Base-by-base conservation (phyloP, 352 stramenopile species). In the Blastocystis sp. region DNA sequence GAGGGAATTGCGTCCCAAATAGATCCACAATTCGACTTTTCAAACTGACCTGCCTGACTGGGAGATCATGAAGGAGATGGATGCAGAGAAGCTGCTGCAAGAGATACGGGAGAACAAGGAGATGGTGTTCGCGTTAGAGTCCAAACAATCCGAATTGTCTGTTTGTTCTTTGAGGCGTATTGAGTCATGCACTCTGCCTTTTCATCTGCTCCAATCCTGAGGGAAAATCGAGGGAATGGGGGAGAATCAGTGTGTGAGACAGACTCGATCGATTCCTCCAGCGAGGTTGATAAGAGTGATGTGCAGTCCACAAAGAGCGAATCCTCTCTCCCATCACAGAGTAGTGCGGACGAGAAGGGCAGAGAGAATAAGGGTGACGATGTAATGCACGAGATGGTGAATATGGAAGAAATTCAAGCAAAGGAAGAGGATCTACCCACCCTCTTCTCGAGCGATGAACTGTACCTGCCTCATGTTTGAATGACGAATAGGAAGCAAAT, bases 1-100 rank as follows among this genome's bases (percentile, higher is more conserved):
- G 21, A 70, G 21, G 1, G 23, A 41, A 2, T 2, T 3, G 17
- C 19, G 0, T 23, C 11, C 17, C 28, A 34, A 41, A 14, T 62
- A 84, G 53, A 34, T 64, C 4, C 34, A 79, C n/a, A 59, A 62
- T 38, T 56, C 21, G 17, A 56, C 11, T 11, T 84, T 84, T 69
- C 74, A 84, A 84, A 84, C 74, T 1, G 74, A 84, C 2, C 23
- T 84, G 0, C 74, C 74, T 5, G 28, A 45, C 0, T 84, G 74
- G 74, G 41, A 67, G 23, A 84, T 84, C 45, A 14, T 84, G 1
- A 45, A 43, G 23, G 74, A 67, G 59, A 67, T 21, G 7, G 43
- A 70, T 23, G 28, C 21, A 41, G 56, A 66, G 21, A 1, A 4
- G 0, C 45, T 84, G 45, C 23, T 84, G 2, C 34, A 62, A 28